A percentile compares a stretch with the other conserved stretches of the same genome.
These are phyloP conservation scores for Corynascus novoguineensis DNA, from an alignment of 495 filamentous ascomycete species.

Conservation along the genomic window DNA sequence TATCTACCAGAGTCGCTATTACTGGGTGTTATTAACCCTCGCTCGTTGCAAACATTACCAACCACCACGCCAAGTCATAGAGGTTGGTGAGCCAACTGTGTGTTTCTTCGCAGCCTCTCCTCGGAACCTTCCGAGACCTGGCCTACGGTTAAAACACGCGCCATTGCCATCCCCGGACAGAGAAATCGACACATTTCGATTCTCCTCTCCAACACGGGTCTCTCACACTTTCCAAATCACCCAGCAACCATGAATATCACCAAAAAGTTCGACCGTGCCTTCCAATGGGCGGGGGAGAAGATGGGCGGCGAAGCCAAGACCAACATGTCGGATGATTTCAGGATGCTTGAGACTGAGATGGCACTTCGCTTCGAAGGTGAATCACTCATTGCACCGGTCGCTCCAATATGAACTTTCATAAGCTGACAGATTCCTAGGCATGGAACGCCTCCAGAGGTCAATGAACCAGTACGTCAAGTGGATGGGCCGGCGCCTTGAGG, in stretches of 20 bases:
- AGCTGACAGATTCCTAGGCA: conserved; percentile 50
- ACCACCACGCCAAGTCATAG: conserved; percentile 19
- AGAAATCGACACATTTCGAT: neutral
- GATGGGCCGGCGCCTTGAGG: conserved; percentile 77
- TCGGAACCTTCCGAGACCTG: too few species aligned
- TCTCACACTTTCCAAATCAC: neutral
- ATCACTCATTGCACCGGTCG: conserved; percentile 17
- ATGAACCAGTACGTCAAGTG: conserved; percentile 89
- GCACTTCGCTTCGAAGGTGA: conserved; percentile 81
- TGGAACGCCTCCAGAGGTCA: conserved; percentile 86
- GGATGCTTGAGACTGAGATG: conserved; percentile 90
- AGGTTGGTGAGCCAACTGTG: conserved; percentile 17
- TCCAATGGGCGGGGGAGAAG: conserved; percentile 97
- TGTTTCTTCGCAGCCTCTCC: conserved; percentile 10
- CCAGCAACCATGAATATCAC: conserved; percentile 73
- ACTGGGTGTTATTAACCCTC: conserved; percentile 12
- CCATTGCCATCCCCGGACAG: conserved; percentile 5
- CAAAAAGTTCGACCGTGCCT: conserved; percentile 93
- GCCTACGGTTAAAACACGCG: conserved; percentile 13
- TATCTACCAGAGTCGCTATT: neutral
- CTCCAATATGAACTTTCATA: neutral
- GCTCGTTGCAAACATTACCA: conserved; percentile 8
- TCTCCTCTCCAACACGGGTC: neutral
- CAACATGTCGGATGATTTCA: conserved; percentile 86
- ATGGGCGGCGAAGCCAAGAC: conserved; percentile 95